Evolutionary conservation across 805 yeast species (phyloP), one percentile per base, ranked within the genome.

Genomic region (Saccharomycopsis microspora): DNA sequence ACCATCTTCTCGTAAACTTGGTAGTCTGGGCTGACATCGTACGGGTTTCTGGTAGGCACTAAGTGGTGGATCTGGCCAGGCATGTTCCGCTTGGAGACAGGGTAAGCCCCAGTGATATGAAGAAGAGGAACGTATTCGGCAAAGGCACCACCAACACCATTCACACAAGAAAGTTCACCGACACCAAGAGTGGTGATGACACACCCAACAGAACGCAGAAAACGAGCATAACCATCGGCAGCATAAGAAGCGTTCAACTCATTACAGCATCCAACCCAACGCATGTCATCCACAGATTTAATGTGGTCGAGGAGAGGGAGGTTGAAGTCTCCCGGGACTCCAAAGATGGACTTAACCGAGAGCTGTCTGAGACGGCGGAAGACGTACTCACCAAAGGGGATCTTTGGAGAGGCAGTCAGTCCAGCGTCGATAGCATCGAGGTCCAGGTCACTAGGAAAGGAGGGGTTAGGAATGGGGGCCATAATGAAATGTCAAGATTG

Each of bases 161-260:
- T 86, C 52, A 86, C 58, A 2, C 95, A 94, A 50, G 87, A 78
- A 53, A 86, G 70, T 61, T 87, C 96, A 49, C 96, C 96, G 11
- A 87, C 96, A 44, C 96, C 96, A 63, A 71, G 85, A 3, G 96
- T 87, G 45, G 89, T 79, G 36, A 75, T 60, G 39, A 77, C 62
- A 27, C 79, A 87, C 46, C 87, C 85, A 5, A 84, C 73, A n/a
- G 76, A 72, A 43, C 71, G 68, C 32, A 80, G 70, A 40, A 69
- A 68, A 52, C 90, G 73, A 19, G 93, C 78, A 58, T 85, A 89
- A 4, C 96, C 97, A 62, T 89, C 96, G 5, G 90, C 89, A 4
- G 93, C 80, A 60, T 89, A 88, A 5, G 94, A 93, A 3, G 93
- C 82, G 59, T 88, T 89, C 54, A 88, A 71, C 66, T 88, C 97